Evolutionary conservation across 75 land plant genomes (phyloP).

Genomic region (Chamaecyparis obtusa): DNA sequence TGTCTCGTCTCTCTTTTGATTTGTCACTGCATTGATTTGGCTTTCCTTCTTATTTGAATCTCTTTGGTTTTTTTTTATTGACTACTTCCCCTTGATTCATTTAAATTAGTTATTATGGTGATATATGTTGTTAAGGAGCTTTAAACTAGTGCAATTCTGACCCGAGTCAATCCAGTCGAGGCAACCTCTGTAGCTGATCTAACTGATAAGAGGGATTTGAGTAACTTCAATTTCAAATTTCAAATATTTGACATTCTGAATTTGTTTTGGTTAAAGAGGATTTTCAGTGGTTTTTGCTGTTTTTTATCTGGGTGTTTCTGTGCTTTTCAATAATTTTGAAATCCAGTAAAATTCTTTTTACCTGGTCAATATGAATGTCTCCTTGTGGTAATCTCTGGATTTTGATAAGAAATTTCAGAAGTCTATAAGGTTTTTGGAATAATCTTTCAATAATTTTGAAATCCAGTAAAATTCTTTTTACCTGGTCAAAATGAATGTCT

Average conservation of each 20-base stretch:
- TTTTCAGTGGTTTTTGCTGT: no score
- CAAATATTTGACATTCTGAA: neutral
- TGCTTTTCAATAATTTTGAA: neutral
- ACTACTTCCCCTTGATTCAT: neutral
- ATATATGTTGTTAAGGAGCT: neutral
- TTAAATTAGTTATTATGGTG: neutral
- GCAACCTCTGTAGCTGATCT: neutral
- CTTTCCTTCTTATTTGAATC: neutral
- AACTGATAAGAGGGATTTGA: neutral
- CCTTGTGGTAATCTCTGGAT: neutral
- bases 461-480: neutral
- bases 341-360: neutral
- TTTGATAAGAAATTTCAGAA: neutral
- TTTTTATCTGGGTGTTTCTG: neutral
- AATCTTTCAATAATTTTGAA: neutral
- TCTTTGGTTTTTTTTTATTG: neutral
- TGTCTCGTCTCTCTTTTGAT: neutral
- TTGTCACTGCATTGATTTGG: neutral
- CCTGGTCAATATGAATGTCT: neutral
- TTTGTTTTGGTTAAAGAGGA: neutral
- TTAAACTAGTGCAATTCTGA: neutral
- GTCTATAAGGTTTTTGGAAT: neutral
- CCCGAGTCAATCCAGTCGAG: neutral
- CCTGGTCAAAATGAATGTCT: neutral
- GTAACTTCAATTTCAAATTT: neutral